Evolutionary conservation across 78 protist species (phyloP), one percentile per base, ranked within the genome.

Genomic region (Ministeria vibrans): DNA sequence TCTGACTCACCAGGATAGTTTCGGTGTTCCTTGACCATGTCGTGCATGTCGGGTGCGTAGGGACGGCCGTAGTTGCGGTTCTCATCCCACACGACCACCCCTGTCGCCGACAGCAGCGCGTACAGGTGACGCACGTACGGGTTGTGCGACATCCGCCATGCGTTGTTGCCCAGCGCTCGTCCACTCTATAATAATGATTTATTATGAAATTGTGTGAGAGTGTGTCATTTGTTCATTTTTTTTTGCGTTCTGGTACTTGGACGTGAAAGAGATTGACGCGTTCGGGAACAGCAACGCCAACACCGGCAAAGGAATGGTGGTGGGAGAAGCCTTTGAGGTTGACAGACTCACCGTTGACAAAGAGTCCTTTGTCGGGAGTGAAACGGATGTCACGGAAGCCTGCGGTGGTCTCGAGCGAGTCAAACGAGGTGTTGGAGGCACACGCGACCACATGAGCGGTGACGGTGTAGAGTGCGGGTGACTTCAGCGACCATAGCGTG

Each of bases 301-400:
- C 53, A 11, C 62, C 66, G 13, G 80, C 77, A 9, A 80, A 71
- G 28, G n/a, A 20, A 41, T 80, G 68, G 84, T 80, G 84, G 84
- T 80, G 49, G 72, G 71, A 43, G 68, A 80, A 80, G 75, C 84
- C 84, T 6, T 72, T 46, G 32, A 80, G 51, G 28, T 80, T 45
- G 42, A 73, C 32, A 39, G 43, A 62, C 78, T 5, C 46, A 1
- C 36, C 51, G 69, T 80, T 80, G 63, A 70, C 64, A 42, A 30
- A 71, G 62, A 70, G 44, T 39, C 59, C 59, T 20, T 18, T 51
- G 59, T 36, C 74, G 2, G 23, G 34, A 39, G 61, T 53, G 62
- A 53, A 75, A 15, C 34, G 9, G 6, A 20, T 43, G n/a, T 11
- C 7, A 36, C 79, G 62, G 11, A 43, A 36, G 38, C 43, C 79